Percentiles rank a stretch among this genome's conserved stretches.
These are phyloP conservation scores for Backusella psychrophila DNA, from an alignment of 192 early-diverging fungal species.

Conservation along the genomic window DNA sequence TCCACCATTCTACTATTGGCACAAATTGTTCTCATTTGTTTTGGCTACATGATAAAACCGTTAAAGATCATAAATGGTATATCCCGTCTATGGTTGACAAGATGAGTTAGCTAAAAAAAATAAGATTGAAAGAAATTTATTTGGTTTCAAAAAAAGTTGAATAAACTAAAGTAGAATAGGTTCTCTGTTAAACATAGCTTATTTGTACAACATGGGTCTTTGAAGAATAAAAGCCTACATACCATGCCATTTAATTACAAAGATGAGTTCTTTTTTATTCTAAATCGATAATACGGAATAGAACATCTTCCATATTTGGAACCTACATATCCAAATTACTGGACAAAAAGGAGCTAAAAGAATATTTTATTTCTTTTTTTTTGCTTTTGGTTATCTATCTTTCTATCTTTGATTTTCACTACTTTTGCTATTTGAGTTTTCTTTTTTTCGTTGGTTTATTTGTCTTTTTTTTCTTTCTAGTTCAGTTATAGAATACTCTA, in stretches of 20 bases:
- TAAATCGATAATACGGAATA: background rate
- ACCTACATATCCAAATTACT: background rate
- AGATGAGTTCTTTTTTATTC: background rate
- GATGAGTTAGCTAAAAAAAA: background rate
- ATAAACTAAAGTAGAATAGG: background rate
- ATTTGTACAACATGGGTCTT: background rate
- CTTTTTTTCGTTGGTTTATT: background rate
- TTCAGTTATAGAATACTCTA: background rate
- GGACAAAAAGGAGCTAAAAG: background rate
- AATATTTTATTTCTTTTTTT: background rate
- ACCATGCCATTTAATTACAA: background rate
- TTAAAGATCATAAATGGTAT: background rate
- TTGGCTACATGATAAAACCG: background rate
- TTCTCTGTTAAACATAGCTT: background rate
- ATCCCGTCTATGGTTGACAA: background rate
- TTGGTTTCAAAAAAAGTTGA: background rate
- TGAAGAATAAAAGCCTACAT: background rate
- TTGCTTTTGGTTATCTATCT: background rate
- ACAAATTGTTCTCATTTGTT: background rate
- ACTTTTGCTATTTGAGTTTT: background rate
- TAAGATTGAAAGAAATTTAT: background rate
- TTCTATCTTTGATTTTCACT: background rate
- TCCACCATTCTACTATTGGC: background rate
- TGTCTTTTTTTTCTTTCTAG: background rate
- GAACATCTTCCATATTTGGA: background rate